Evolutionary conservation across 495 filamentous ascomycete genomes (phyloP).

Genomic region (Trichoderma virens): DNA sequence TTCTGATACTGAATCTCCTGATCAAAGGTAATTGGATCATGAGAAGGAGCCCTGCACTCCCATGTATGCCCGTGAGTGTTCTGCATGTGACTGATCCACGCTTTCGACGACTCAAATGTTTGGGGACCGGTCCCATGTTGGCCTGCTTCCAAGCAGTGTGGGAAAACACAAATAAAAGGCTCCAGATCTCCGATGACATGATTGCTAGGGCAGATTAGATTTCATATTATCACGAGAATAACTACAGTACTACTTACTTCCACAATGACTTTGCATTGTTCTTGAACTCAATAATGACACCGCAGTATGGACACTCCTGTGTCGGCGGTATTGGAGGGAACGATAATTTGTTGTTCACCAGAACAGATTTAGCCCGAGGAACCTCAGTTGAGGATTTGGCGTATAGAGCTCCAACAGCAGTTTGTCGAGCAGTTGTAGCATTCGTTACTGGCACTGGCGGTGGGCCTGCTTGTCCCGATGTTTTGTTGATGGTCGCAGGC

Average conservation of each 20-base stretch:
- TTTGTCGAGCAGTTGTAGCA: constrained; percentile 28
- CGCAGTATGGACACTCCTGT: constrained; percentile 26
- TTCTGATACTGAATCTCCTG: constrained; percentile 23
- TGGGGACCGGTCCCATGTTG: constrained; percentile 18
- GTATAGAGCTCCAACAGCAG: constrained; percentile 23
- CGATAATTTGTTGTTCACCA: constrained; percentile 27
- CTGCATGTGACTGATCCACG: constrained; percentile 28
- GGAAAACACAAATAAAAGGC: constrained; percentile 25
- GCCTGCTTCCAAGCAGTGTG: constrained; percentile 20
- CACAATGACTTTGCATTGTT: constrained; percentile 17
- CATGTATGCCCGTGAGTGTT: constrained; percentile 27
- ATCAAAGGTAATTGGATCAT: constrained; percentile 24
- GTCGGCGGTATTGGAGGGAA: constrained; percentile 25
- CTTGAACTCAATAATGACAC: constrained; percentile 25
- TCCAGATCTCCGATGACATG: constrained; percentile 28
- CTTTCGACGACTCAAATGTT: constrained; percentile 29
- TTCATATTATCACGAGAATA: not conserved
- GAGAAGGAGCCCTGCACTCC: constrained; percentile 29
- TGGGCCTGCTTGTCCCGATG: constrained; percentile 11
- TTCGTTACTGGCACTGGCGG: constrained; percentile 22
- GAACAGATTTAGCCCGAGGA: constrained; percentile 26
- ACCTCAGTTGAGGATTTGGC: constrained; percentile 24
- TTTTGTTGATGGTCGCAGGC: constrained; percentile 16
- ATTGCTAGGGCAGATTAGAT: constrained; percentile 20
- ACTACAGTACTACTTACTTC: not conserved